Evolutionary conservation across 1,284 basidiomycete species (phyloP).

Genomic region (Pholiota adiposa): DNA sequence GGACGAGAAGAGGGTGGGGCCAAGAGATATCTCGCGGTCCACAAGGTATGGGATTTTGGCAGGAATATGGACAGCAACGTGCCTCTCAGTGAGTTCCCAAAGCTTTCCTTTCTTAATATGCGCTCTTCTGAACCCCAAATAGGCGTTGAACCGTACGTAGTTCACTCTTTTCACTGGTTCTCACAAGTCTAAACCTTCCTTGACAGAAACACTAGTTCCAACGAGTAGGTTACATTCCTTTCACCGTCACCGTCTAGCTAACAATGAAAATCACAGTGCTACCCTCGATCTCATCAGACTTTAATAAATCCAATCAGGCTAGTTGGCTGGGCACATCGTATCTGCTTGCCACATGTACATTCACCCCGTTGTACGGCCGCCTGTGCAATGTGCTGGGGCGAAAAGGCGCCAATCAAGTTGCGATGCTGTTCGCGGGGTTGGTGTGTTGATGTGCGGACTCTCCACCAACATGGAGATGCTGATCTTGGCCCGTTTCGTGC

Average conservation of each 20-base stretch:
- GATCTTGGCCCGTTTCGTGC: constrained; percentile 76
- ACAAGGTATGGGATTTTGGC: constrained; percentile 67
- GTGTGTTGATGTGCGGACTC: constrained; percentile 76
- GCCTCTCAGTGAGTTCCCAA: constrained; percentile 60
- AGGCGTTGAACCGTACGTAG: constrained; percentile 69
- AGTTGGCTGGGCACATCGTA: constrained; percentile 85
- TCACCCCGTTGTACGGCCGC: constrained; percentile 81
- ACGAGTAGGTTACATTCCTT: constrained; percentile 34
- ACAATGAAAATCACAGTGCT: constrained; percentile 52
- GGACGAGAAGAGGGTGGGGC: constrained; percentile 39
- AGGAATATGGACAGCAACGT: constrained; percentile 71
- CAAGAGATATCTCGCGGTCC: constrained; percentile 58
- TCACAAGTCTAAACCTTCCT: background rate
- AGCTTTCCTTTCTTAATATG: constrained; percentile 6
- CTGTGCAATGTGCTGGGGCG: constrained; percentile 81
- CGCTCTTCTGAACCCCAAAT: constrained; percentile 9
- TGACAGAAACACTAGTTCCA: constrained; percentile 41
- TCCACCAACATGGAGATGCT: constrained; percentile 77
- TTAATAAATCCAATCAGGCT: constrained; percentile 75
- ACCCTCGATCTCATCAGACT: constrained; percentile 80
- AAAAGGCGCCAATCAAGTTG: constrained; percentile 73
- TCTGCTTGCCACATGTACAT: constrained; percentile 77
- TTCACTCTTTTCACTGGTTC: background rate
- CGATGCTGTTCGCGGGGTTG: constrained; percentile 71
- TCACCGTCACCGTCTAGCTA: background rate